Percentiles rank a stretch among this genome's conserved stretches.
Evolutionary conservation across 306 rosid genomes (phyloP).

Genomic region (Pyrus bretschneideri): DNA sequence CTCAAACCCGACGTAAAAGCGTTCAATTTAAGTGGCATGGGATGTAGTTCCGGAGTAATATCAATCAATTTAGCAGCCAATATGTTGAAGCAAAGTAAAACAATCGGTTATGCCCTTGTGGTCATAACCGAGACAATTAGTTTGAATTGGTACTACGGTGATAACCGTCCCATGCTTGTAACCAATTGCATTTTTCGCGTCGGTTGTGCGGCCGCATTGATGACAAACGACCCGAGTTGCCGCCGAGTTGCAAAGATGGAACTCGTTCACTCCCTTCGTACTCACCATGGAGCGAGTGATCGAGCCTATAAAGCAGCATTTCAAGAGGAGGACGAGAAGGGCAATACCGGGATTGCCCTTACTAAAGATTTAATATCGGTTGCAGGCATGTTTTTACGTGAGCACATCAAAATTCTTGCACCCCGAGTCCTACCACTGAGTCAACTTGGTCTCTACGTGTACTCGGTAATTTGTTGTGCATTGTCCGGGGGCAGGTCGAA

Average conservation of each 20-base stretch:
- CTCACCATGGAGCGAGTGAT: conserved; percentile 13
- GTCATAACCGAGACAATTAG: conserved; percentile 1
- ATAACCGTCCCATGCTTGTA: conserved; percentile 14
- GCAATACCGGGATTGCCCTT: not conserved
- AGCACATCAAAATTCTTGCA: conserved; percentile 5
- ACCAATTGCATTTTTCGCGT: conserved; percentile 8
- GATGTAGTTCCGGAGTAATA: conserved; percentile 6
- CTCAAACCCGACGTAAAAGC: conserved; percentile 7
- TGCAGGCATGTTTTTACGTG: not conserved
- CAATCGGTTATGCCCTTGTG: not conserved
- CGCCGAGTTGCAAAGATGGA: conserved; percentile 9
- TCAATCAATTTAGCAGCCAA: conserved; percentile 6
- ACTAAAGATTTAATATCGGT: conserved; percentile 4
- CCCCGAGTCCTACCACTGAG: conserved; percentile 12
- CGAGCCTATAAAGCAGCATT: conserved; percentile 10
- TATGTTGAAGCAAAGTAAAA: not conserved
- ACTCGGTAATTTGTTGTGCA: not conserved
- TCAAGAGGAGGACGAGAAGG: conserved; percentile 11
- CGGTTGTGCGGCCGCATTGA: conserved; percentile 6
- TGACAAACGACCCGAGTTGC: not conserved
- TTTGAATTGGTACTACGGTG: conserved; percentile 7
- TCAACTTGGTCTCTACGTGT: not conserved
- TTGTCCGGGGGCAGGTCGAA: not conserved
- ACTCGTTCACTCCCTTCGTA: conserved; percentile 5
- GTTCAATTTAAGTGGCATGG: conserved; percentile 14